Evolutionary conservation across 208 protist genomes (phyloP), one percentile per base, ranked within the genome.

Genomic region (Trypanosoma cruzi): DNA sequence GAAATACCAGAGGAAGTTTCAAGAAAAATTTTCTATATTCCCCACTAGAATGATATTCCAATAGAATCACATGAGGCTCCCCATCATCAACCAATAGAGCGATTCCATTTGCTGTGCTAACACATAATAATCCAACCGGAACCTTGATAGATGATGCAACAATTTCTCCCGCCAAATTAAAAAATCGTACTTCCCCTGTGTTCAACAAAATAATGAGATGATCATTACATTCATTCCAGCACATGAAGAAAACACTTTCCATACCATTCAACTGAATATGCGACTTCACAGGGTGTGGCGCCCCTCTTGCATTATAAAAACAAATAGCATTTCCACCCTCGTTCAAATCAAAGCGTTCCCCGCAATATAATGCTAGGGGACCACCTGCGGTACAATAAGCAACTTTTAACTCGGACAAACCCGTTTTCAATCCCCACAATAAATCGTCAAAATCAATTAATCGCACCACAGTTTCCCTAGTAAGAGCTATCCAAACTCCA

Each of bases 401-500:
- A 29, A 95, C 58, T 28, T 76, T 76, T 37, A 69, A 77, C 6
- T 72, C 59, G 37, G 61, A 61, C 31, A 82, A 73, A 48, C 34
- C 57, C 50, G 34, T 52, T 20, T 66, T n/a, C 67, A 80, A 57
- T 32, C 53, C n/a, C 69, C 71, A 81, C 1, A 32, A 28, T 36
- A 75, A 67, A 64, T 67, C 36, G 20, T 77, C 68, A 36, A 94
- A 75, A 62, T 92, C 86, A 24, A 83, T 56, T 42, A 88, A 44
- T 22, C 86, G 79, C n/a, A 92, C 55, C 68, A 92, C 70, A 65
- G 73, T 68, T 28, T 87, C 76, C 55, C 62, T 56, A 10, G 77
- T 78, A 37, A 94, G 63, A 44, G 81, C 84, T 52, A 94, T 82
- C 86, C 85, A 94, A 52, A 68, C 71, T 0, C 89, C 86, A 28